Conservation (phyloP, 169 alveolate species). For the Plasmodium malariae region DNA sequence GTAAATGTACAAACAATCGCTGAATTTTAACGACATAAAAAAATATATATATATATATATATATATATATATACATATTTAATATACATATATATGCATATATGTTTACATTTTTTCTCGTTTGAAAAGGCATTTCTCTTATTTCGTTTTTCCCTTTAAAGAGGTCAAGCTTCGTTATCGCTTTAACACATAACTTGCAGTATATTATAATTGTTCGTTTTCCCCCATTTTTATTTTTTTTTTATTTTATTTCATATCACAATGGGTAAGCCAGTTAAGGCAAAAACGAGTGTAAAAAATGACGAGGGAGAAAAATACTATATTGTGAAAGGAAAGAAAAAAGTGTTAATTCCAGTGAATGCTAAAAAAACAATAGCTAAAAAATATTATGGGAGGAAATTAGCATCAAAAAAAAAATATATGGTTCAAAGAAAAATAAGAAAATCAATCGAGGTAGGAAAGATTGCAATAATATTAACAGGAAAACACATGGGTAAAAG, state of each 20-base stretch:
- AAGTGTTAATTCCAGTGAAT: constrained; percentile 32
- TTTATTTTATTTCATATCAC: no score
- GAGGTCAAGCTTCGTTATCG: no score
- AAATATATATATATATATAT: no score
- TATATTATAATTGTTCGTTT: no score
- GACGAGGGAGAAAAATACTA: constrained; percentile 23
- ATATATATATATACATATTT: not conserved
- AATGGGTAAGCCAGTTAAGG: constrained; percentile 19
- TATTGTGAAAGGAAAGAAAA: constrained; percentile 35
- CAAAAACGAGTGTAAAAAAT: not conserved
- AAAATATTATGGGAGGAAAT: constrained; percentile 74
- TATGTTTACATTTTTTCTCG: no score
- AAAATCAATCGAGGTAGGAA: constrained; percentile 92
- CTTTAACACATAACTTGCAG: no score
- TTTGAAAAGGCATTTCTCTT: no score
- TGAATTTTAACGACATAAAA: no score
- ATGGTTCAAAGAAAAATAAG: constrained; percentile 84
- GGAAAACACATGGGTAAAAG: constrained; percentile 98
- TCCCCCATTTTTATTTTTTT: no score
- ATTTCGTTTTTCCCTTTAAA: no score
- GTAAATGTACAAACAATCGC: no score
- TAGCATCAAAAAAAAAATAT: constrained; percentile 80
- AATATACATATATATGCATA: no score
- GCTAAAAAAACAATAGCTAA: constrained; percentile 63
- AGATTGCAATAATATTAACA: constrained; percentile 95